Evolutionary conservation across 2,329 filamentous ascomycete species (phyloP).

Genomic region (Parasarocladium wereldwijsianum): DNA sequence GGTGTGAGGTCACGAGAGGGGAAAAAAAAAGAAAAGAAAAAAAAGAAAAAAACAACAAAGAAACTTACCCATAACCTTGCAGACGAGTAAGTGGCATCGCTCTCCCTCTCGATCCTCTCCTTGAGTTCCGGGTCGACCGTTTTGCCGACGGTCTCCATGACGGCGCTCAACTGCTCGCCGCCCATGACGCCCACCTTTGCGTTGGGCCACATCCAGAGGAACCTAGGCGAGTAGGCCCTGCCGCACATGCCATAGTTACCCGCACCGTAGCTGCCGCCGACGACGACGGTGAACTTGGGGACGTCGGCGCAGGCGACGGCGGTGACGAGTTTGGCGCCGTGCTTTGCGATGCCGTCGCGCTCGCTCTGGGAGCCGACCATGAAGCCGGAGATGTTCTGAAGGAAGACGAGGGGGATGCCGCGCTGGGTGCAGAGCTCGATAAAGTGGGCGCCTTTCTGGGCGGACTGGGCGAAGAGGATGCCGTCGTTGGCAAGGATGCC

Average conservation of each 20-base stretch:
- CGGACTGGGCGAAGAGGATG: slow-evolving; percentile 79
- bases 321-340: slow-evolving; percentile 91
- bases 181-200: slow-evolving; percentile 97
- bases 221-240: slow-evolving; percentile 77
- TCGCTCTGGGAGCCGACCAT: slow-evolving; percentile 94
- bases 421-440: slow-evolving; percentile 88
- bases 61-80: slow-evolving; percentile 69
- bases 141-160: slow-evolving; percentile 91
- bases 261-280: slow-evolving; percentile 84
- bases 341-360: slow-evolving; percentile 90
- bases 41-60: slow-evolving; percentile 3
- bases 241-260: slow-evolving; percentile 99
- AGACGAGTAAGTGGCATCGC: slow-evolving; percentile 74
- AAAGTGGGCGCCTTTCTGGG: slow-evolving; percentile 91
- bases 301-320: slow-evolving; percentile 89
- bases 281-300: slow-evolving; percentile 91
- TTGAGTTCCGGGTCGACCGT: slow-evolving; percentile 67
- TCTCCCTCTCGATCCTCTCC: slow-evolving; percentile 77
- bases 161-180: slow-evolving; percentile 73
- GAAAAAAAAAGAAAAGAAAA: slow-evolving; percentile 7
- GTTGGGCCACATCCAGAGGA: slow-evolving; percentile 96
- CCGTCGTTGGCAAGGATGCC: slow-evolving; percentile 95
- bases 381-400: slow-evolving; percentile 96
- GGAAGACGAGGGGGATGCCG: slow-evolving; percentile 76
- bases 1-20: no score